Base-by-base conservation (phyloP, 768 basidiomycete species). In the Podaxis sp. region DNA sequence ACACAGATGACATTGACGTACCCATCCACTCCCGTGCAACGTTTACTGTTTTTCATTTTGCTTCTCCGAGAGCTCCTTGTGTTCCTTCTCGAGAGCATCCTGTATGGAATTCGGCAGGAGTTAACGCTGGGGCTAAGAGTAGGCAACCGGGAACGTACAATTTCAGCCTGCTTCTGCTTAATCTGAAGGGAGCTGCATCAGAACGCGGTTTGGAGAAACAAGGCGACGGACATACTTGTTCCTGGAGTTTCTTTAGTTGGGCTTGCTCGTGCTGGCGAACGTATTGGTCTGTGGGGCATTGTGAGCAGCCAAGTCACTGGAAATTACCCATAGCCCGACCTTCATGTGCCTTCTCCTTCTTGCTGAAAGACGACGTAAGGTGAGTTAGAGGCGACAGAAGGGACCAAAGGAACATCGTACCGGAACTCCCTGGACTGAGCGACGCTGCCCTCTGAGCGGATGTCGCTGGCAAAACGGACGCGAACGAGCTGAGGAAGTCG, bases 271-370 rank as follows among this genome's bases (percentile, higher is more conserved):
- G 86, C 63, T 76, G 72, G 60, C 82, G 85, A 52, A 82, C 78
- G 66, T 86, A 91, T 75, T 89, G 82, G 63, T 89, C 90, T 92
- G 59, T 12, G 57, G 48, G 3, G 59, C n/a, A 36, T 17, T 55
- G 42, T 19, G 28, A 33, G 40, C 28, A 33, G 36, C 52, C 36
- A 5, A n/a, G 8, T 44, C 15, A 68, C n/a, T 38, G 52, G 0
- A 6, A 6, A 6, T 36, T 36, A 22, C 46, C 4, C 4, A 15
- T 4, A 11, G 22, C 36, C 57, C 11, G 62, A 73, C 74, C 71
- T 62, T 92, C 90, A 57, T 89, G 83, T 19, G 89, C 90, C 70
- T 82, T 87, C 73, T 91, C 90, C 74, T 84, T 90, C 74, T 85
- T 85, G 69, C 90, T 92, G 72, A 40, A 48, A 62, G 12, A 24